Evolutionary conservation across 495 filamentous ascomycete species (phyloP), one percentile per base, ranked within the genome.

Genomic region (Apodospora peruviana): DNA sequence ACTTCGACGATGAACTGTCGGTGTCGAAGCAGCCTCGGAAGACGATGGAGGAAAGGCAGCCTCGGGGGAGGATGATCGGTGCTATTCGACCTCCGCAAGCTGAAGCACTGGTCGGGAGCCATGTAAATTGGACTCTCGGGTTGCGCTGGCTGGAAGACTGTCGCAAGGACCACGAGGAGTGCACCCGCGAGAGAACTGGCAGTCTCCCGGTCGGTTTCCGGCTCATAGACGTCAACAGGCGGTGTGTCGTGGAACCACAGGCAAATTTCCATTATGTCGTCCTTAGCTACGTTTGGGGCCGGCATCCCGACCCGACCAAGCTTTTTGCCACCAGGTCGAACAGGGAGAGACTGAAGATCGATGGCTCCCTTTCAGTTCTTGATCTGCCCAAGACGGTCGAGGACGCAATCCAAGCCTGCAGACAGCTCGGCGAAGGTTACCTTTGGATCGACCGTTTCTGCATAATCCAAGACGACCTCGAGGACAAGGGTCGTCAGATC

Each of bases 281-380:
- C 14, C 37, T 39, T 16, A 39, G 37, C 37, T 39, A 39, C 37
- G 37, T 39, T 14, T 39, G 37, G 37, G 37, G 37, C 37, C 37
- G 17, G 17, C 12, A n/a, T 14, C 0, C 37, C 11, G 12, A 39
- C 12, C 37, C 17, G 27, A 32, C 27, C 37, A 39, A 16, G 17
- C 37, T 39, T 14, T 19, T 39, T 19, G 17, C 37, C 37, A 32
- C 27, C 27, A 32, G 14, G 27, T 39, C 37, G 7, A 39, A 39
- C 17, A 39, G 12, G 17, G 11, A 14, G 37, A 39, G 37, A 19
- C 37, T 39, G 37, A 32, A 32, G 27, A 32, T 32, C 27, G 27
- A 32, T 14, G 27, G 27, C 27, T 32, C 27, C 27, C 27, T 32
- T 39, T 39, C 3, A 39, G 12, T 39, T 8, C 37, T 39, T 14